Evolutionary conservation across 2,329 filamentous ascomycete species (phyloP), one percentile per base, ranked within the genome.

Genomic region (Didymella lethalis): DNA sequence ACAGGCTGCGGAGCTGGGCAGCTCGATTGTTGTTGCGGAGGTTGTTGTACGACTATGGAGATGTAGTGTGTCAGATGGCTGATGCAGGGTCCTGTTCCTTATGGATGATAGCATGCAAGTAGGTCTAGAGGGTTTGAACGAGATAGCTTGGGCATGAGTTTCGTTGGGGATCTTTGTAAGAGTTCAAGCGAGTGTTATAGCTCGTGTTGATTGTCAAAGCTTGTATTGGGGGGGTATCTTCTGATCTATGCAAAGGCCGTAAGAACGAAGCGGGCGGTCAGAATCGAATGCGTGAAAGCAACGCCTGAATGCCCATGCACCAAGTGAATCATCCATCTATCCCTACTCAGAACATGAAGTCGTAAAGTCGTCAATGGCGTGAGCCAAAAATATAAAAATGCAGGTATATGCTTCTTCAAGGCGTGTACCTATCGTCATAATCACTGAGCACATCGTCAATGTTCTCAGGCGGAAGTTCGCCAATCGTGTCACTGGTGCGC

Each of bases 401-500:
- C 28, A 32, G 23, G 10, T 14, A 11, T 7, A 12, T 2, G 11
- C 26, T 25, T 10, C 40, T 12, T 58, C 57, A 75, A 36, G 70
- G 69, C 23, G 64, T 62, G n/a, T 18, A 59, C 28, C 56, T 44
- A 20, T 59, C 56, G 25, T 72, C 72, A 48, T 76, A 75, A 51
- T 76, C 74, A 57, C 67, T 70, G 25, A 77, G 60, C 25, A 77
- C 70, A 20, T 74, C 75, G 36, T 78, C 75, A n/a, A 75, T 75
- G 38, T 79, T 78, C 46, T 80, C 77, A 0, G 75, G 73, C 20
- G 79, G 75, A 56, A 81, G 69, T 57, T 76, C 68, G 36, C 78
- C 73, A 58, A 82, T 77, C 8, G 82, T 79, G 48, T 86, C 84
- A 53, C 81, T 84, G 4, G 85, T 87, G 34, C 83, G 81, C 20